These are phyloP conservation scores for Gracilaria domingensis DNA, from an alignment of 23 red algal genomes.

Conservation along the genomic window DNA sequence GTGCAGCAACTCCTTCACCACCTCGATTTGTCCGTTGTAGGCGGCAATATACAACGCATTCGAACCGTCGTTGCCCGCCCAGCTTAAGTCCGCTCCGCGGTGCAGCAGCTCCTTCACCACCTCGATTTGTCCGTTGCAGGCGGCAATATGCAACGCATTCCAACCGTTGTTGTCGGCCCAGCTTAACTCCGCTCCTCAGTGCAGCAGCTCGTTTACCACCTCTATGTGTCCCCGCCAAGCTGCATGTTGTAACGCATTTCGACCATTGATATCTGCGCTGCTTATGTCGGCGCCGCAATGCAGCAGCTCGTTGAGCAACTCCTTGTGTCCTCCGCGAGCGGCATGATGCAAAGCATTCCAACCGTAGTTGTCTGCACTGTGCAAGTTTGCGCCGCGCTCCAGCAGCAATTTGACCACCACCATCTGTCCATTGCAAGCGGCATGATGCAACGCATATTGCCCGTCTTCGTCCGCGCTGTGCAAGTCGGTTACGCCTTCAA, in stretches of 20 bases:
- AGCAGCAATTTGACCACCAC: background rate
- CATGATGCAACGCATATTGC: no score
- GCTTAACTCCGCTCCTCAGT: background rate
- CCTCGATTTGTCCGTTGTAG: no score
- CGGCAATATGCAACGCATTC: background rate
- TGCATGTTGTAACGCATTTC: background rate
- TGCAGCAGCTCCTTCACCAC: constrained; percentile 8
- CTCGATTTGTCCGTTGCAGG: background rate
- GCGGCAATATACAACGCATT: background rate
- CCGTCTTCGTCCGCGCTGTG: no score
- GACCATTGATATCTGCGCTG: no score
- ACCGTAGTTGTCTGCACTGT: background rate
- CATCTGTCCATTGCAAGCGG: background rate
- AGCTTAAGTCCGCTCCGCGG: background rate
- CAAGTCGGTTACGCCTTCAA: no score
- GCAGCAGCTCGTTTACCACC: background rate
- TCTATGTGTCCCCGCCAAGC: background rate
- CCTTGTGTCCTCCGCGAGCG: no score
- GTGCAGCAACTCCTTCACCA: background rate
- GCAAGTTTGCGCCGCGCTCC: background rate
- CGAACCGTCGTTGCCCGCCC: background rate
- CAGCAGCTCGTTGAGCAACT: no score
- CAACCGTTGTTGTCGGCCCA: background rate
- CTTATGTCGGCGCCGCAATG: no score
- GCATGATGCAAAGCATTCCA: background rate